Base-by-base conservation (phyloP, 2,329 filamentous ascomycete species). In the Boeremia exigua region DNA sequence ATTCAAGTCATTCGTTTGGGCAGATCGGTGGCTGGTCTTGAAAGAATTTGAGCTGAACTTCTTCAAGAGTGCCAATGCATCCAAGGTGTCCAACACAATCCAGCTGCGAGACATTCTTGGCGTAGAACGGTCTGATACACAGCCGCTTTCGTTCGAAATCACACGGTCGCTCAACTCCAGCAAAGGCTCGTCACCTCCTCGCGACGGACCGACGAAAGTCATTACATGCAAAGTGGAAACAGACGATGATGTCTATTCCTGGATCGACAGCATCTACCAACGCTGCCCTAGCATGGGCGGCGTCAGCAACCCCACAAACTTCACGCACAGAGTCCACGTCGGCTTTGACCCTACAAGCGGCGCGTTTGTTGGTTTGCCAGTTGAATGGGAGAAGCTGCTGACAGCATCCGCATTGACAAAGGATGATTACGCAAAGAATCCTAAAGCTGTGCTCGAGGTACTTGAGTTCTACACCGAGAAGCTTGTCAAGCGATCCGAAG, bases 261-360 rank as follows among this genome's bases (percentile, higher is more conserved):
- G 95, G 95, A 96, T 98, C 70, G 95, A 99, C 76, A 91, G 93
- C 75, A 96, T 99, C 64, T 98, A 98, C 75, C 92, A 94, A 67
- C 89, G 94, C 62, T 98, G 94, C 75, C 95, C 95, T 15, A 94
- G 92, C 60, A 96, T 98, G 92, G 93, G 95, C 59, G 95, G 95
- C 66, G 95, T 99, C 53, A 97, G 94, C 79, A 97, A 98, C 76
- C 95, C 95, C 6, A 98, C 95, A 63, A 97, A 98, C 80, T 99
- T 99, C 80, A 92, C 90, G 23, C 95, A 99, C 75, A 90, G 93
- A 42, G 93, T 99, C 23, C 95, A 99, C 75, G 95, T 99, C 63
- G 95, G 95, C 57, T 99, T 98, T 72, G 95, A 99, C 74, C 92
- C 94, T 25, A 89, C 92, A 68, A 96, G 92, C 2, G 95, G 95